Base-by-base conservation (phyloP, 2,329 filamentous ascomycete species). In the Trichoderma endophyticum region DNA sequence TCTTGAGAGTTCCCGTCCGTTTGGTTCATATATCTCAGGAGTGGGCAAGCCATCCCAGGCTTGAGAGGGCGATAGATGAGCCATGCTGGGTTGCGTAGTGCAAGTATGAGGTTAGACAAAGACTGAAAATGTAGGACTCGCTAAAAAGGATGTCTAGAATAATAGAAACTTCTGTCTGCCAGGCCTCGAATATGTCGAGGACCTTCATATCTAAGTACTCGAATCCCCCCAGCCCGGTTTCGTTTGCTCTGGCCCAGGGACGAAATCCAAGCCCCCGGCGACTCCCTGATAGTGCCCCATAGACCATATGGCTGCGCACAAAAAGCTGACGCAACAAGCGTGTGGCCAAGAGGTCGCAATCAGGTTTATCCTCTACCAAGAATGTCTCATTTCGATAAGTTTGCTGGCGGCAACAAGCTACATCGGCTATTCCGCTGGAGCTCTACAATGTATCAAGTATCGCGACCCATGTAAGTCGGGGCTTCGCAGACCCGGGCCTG, bases 41-140 rank as follows among this genome's bases (percentile, higher is more conserved):
- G 74, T 61, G 18, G 57, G 69, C 12, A 72, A 70, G 9, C 62
- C 62, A 6, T 51, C n/a, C 73, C 73, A 74, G 21, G 14, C 36
- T 4, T 24, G 48, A 9, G 30, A 61, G 11, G 26, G 57, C 54
- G 28, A n/a, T 14, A 9, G n/a, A 5, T 54, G 39, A 39, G 67
- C 39, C 57, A 51, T 62, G 34, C n/a, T 5, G 9, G 11, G 24
- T 2, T 30, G 26, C 21, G 21, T 36, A 9, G 63, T 56, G 28
- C 30, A 57, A 24, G 6, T 18, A 30, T n/a, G 14, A 60, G 6
- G 60, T 48, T 36, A 30, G 36, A 30, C 36, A 48, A 48, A 26
- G 15, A 3, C 9, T 7, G 12, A 34, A 15, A 18, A n/a, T 6
- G 4, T 12, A 15, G 51, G 68, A 43, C 48, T 24, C 30, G 43